Evolutionary conservation across 495 filamentous ascomycete species (phyloP).

Genomic region (Geoglossum glabrum): DNA sequence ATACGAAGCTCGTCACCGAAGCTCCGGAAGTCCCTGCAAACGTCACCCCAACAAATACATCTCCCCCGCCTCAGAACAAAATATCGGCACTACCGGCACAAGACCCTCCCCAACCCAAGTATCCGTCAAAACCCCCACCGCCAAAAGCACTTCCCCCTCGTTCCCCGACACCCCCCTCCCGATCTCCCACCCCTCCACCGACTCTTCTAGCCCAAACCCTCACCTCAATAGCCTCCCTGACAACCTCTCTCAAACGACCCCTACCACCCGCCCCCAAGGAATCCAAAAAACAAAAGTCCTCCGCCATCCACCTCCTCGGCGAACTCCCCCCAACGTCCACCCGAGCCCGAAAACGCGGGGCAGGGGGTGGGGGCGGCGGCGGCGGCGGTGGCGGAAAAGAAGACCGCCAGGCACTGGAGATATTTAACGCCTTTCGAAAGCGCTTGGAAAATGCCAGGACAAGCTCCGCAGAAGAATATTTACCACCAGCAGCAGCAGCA

Average conservation of each 20-base stretch:
- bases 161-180: not conserved
- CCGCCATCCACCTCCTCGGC: constrained; percentile 57
- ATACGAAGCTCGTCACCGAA: constrained; percentile 59
- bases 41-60: constrained; percentile 13
- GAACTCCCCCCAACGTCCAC: constrained; percentile 62
- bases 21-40: too few relatives aligned
- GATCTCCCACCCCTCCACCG: constrained; percentile 24
- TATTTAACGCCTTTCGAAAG: constrained; percentile 61
- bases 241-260: not conserved
- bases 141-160: not conserved
- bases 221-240: not conserved
- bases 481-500: too few relatives aligned
- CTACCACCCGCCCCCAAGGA: not conserved
- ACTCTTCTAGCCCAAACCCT: constrained; percentile 17
- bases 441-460: too few relatives aligned
- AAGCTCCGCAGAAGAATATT: too few relatives aligned
- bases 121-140: not conserved
- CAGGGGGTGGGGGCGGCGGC: constrained; percentile 11
- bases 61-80: constrained; percentile 16
- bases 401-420: constrained; percentile 41
- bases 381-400: constrained; percentile 17
- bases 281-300: constrained; percentile 16
- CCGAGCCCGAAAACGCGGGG: constrained; percentile 54
- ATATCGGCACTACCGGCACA: constrained; percentile 41
- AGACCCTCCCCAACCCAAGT: constrained; percentile 34